Percentiles rank a stretch among this genome's conserved stretches.
Evolutionary conservation across 2,329 filamentous ascomycete genomes (phyloP).

Genomic region (Ophiostoma sp.): DNA sequence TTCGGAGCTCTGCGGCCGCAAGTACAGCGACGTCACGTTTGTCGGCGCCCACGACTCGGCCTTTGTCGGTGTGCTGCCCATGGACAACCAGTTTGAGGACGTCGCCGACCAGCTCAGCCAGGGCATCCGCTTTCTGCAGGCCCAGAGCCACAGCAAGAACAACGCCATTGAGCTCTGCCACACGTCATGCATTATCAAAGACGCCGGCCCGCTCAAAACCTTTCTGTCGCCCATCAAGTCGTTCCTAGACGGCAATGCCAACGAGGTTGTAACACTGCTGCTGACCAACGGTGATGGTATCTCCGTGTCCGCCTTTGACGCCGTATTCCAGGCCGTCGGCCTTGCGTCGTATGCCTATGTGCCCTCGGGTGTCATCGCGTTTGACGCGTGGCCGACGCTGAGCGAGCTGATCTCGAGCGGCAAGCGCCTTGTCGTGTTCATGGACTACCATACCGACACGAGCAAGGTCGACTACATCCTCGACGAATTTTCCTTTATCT

Average conservation of each 20-base stretch:
- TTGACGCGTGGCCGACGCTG: constrained; percentile 63
- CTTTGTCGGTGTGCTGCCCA: constrained; percentile 52
- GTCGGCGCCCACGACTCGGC: constrained; percentile 61
- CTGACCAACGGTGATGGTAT: constrained; percentile 59
- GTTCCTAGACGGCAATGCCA: constrained; percentile 54
- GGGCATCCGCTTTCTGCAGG: constrained; percentile 60
- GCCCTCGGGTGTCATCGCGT: constrained; percentile 38
- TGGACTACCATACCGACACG: constrained; percentile 56
- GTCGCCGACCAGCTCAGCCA: constrained; percentile 53
- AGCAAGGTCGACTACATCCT: constrained; percentile 56
- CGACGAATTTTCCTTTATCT: constrained; percentile 55
- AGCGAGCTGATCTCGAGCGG: constrained; percentile 56
- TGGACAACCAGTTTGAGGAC: constrained; percentile 56
- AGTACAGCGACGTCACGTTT: constrained; percentile 56
- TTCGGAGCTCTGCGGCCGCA: constrained; percentile 48
- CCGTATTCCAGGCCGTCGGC: constrained; percentile 50
- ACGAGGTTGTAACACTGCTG: constrained; percentile 59
- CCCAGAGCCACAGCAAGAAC: constrained; percentile 53
- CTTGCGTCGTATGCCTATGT: constrained; percentile 54
- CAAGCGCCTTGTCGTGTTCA: constrained; percentile 64
- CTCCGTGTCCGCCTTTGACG: constrained; percentile 49
- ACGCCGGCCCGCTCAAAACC: constrained; percentile 50
- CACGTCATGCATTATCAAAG: constrained; percentile 54
- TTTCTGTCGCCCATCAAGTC: constrained; percentile 54
- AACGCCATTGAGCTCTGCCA: constrained; percentile 57